A percentile compares a stretch with the other conserved stretches of the same genome.
phyloP scores from a whole-genome alignment of 257 asterid species.

The Nicotiana tomentosiformis region DNA sequence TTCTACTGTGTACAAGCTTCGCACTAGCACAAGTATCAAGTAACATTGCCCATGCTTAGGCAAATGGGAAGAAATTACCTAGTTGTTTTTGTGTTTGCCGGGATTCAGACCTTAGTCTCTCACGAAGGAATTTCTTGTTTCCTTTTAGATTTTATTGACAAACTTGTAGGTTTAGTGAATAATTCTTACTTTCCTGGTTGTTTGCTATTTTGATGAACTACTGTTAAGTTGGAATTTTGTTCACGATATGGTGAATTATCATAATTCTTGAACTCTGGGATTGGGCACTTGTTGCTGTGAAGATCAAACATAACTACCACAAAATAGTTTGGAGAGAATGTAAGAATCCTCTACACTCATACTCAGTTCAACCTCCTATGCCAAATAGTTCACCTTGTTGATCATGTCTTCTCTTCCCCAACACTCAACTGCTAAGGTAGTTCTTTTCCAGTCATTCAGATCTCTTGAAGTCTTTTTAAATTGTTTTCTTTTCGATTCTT shows the following conservation, averaged over 20 bases:
- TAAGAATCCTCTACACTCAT: not conserved
- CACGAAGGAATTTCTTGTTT: not conserved
- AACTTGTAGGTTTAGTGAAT: not conserved
- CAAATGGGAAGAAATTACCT: not conserved
- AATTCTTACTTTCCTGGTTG: not conserved
- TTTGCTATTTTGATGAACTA: not conserved
- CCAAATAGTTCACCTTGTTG: not conserved
- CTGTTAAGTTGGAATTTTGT: not conserved
- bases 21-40: not conserved
- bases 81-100: not conserved
- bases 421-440: not conserved
- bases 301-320: not conserved
- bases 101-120: not conserved
- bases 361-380: not conserved
- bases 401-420: not conserved
- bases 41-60: not conserved
- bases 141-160: not conserved
- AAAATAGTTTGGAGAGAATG: not conserved
- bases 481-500: not conserved
- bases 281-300: constrained; percentile 2
- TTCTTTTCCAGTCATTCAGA: not conserved
- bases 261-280: not conserved
- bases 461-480: not conserved
- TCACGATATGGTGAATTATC: not conserved
- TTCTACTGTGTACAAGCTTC: not conserved